Conservation (phyloP, 768 basidiomycete genomes). For the Atractiella rhizophila region DNA sequence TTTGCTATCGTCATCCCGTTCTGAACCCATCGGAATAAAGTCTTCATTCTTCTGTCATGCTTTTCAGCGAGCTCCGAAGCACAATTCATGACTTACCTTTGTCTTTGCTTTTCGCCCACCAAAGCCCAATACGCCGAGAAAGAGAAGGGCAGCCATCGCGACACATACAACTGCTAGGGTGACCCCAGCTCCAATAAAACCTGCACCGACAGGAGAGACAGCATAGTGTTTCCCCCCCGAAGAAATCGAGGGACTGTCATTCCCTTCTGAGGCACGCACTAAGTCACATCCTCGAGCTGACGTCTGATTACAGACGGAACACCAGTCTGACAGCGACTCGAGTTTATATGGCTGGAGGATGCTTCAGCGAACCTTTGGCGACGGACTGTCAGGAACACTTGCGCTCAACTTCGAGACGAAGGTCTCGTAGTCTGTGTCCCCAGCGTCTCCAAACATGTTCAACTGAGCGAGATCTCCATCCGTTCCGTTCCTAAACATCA, state of each 20-base stretch:
- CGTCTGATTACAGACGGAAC: constrained; percentile 1
- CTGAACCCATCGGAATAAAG: too few species aligned
- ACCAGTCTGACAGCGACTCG: neutral
- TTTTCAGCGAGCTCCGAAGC: too few species aligned
- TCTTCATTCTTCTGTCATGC: too few species aligned
- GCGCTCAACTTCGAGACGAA: neutral
- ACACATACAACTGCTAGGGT: constrained; percentile 1
- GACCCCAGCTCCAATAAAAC: constrained; percentile 8
- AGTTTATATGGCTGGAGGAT: neutral
- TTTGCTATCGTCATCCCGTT: too few species aligned
- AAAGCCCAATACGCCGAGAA: neutral
- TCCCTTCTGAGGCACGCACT: too few species aligned
- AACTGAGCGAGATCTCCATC: constrained; percentile 2
- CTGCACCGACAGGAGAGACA: constrained; percentile 4
- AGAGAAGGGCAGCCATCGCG: constrained; percentile 1
- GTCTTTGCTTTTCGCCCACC: too few species aligned
- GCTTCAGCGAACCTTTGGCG: neutral
- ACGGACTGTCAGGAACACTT: neutral
- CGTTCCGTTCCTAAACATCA: constrained; percentile 10
- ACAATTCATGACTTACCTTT: too few species aligned
- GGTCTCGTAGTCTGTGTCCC: neutral
- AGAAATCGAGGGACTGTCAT: too few species aligned
- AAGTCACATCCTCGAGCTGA: too few species aligned
- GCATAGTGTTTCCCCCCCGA: too few species aligned
- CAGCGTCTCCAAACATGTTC: constrained; percentile 8